A percentile compares a stretch with the other conserved stretches of the same genome.
phyloP scores from a whole-genome alignment of 2,329 filamentous ascomycete genomes.

The Shiraia sp. region DNA sequence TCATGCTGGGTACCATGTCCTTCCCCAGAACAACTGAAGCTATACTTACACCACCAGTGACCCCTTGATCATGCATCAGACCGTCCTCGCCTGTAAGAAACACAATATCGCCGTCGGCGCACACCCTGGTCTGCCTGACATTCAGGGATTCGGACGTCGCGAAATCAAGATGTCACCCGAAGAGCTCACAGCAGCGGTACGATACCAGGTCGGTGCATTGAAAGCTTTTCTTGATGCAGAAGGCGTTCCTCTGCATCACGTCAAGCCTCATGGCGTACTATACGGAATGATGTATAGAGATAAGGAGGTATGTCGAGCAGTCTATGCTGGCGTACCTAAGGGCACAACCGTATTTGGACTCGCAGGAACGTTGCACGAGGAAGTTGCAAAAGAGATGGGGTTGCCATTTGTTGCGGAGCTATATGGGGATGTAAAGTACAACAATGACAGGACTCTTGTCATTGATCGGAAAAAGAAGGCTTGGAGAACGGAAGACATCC shows the following conservation, averaged over 20 bases:
- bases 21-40: neutral
- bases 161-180: slow-evolving; percentile 63
- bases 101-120: slow-evolving; percentile 63
- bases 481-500: slow-evolving; percentile 49
- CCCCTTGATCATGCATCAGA: slow-evolving; percentile 66
- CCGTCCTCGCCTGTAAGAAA: slow-evolving; percentile 61
- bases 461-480: slow-evolving; percentile 64
- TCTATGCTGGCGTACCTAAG: slow-evolving; percentile 57
- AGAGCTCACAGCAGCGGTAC: slow-evolving; percentile 60
- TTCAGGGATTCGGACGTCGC: slow-evolving; percentile 66
- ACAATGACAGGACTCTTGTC: slow-evolving; percentile 53
- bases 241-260: slow-evolving; percentile 60
- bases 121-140: slow-evolving; percentile 67
- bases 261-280: slow-evolving; percentile 65
- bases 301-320: slow-evolving; percentile 55
- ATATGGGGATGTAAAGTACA: slow-evolving; percentile 62
- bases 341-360: slow-evolving; percentile 59
- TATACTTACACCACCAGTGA: slow-evolving; percentile 46
- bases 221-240: slow-evolving; percentile 63
- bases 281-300: slow-evolving; percentile 62
- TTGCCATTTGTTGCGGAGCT: slow-evolving; percentile 59
- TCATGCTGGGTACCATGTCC: slow-evolving; percentile 49
- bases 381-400: slow-evolving; percentile 57
- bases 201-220: slow-evolving; percentile 68
- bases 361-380: slow-evolving; percentile 59